Percentiles rank a stretch among this genome's conserved stretches.
Evolutionary conservation across 345 rosid genomes (phyloP).

Genomic region (Dipteronia sinensis): DNA sequence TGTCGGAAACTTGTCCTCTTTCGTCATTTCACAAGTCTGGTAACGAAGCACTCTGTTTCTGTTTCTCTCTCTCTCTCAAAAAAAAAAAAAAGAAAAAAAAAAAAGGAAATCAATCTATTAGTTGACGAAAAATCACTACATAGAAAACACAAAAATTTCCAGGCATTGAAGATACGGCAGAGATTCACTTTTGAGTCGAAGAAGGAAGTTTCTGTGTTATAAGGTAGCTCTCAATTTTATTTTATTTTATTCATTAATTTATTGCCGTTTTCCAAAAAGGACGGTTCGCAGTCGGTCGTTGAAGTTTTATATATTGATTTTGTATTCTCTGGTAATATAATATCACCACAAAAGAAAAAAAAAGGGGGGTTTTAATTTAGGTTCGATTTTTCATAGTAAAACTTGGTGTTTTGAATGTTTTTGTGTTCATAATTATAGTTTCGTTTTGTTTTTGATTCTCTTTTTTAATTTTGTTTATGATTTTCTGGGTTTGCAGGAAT

Average conservation of each 20-base stretch:
- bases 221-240: background rate
- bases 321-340: background rate
- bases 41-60: background rate
- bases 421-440: background rate
- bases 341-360: background rate
- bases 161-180: background rate
- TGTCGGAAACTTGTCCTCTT: slow-evolving; percentile 31
- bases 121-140: background rate
- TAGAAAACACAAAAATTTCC: background rate
- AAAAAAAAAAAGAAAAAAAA: no score
- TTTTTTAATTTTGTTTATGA: background rate
- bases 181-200: background rate
- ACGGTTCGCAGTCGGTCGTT: background rate
- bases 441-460: background rate
- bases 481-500: background rate
- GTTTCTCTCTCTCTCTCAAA: background rate
- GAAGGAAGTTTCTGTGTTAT: background rate
- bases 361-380: background rate
- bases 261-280: background rate
- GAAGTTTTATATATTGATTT: background rate
- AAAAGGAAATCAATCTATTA: background rate
- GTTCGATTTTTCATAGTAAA: background rate
- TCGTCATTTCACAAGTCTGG: slow-evolving; percentile 19
- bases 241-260: background rate
- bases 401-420: background rate